A percentile compares a stretch with the other conserved stretches of the same genome.
Conservation (phyloP, 495 filamentous ascomycete species). For the Xylaria intraflava region DNA sequence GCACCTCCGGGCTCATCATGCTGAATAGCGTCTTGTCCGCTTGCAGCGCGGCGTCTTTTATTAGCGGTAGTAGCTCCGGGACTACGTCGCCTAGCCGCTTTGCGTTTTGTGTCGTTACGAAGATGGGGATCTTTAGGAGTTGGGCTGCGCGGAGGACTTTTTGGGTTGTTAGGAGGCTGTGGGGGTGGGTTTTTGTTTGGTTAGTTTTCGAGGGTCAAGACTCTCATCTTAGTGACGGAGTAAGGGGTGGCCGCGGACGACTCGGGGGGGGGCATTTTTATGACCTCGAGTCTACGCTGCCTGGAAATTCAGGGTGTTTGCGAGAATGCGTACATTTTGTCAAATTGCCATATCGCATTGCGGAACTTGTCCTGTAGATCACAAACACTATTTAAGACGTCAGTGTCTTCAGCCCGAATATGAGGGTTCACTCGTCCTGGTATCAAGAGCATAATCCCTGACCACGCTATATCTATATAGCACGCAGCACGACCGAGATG, state of each 20-base stretch:
- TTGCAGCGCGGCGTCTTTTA: constrained; percentile 31
- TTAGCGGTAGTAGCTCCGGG: constrained; percentile 50
- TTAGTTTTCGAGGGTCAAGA: constrained; percentile 5
- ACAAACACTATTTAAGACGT: constrained; percentile 59
- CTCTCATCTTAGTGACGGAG: no score
- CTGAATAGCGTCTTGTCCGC: constrained; percentile 87
- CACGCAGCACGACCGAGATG: neutral
- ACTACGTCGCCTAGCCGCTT: constrained; percentile 71
- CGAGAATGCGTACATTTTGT: constrained; percentile 56
- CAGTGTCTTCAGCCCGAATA: neutral
- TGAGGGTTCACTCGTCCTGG: neutral
- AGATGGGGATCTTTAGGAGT: constrained; percentile 68
- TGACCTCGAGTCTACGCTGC: no score
- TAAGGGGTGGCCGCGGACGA: no score
- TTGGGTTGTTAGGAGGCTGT: constrained; percentile 46
- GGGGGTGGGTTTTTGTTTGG: neutral
- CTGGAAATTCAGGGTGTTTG: neutral
- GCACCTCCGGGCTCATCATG: constrained; percentile 54
- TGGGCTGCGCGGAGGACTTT: constrained; percentile 49
- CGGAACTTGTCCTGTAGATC: constrained; percentile 95
- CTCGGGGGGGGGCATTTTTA: no score
- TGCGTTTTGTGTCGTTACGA: constrained; percentile 76
- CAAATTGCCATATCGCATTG: constrained; percentile 69
- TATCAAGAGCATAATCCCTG: neutral
- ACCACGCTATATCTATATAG: neutral